Evolutionary conservation across 352 stramenopile species (phyloP), one percentile per base, ranked within the genome.

Genomic region (Nothophytophthora sp.): DNA sequence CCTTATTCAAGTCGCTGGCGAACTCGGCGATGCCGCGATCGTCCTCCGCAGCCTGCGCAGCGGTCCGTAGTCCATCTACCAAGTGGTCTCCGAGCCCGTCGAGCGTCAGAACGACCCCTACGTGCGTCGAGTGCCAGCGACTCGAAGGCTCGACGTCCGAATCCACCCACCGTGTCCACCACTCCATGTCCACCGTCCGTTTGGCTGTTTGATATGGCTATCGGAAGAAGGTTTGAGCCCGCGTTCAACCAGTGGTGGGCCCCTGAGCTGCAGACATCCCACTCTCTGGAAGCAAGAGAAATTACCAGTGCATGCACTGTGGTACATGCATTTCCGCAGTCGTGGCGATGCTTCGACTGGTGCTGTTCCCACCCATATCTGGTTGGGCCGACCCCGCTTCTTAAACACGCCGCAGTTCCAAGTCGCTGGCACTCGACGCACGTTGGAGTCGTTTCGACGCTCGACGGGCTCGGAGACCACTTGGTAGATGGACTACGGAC

Each of bases 391-490:
- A n/a, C n/a, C n/a, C n/a, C n/a, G n/a, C n/a, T n/a, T n/a, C n/a
- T n/a, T n/a, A n/a, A n/a, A n/a, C n/a, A n/a, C n/a, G n/a, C n/a
- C n/a, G n/a, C n/a, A n/a, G 22, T 22, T 30, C 23, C 38, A 5
- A 50, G 30, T 50, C 43, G 43, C 11, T 50, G 43, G 32, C 32
- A 50, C 43, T 50, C 29, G 9, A 23, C 24, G 13, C 32, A 35
- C 13, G 2, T 2, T 23, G n/a, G 18, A 2, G 7, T 47, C 15
- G 16, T 47, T 16, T 25, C 22, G 35, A 47, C 40, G 5, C 7
- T 10, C 8, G 40, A 47, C 27, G 7, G 13, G 2, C 18, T 35
- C 15, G 40, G 40, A 23, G 40, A 47, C 24, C 30, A 24, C 2
- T n/a, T 47, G 9, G 24, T 47, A 5, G 18, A 15, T 13, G 23